Evolutionary conservation across 2,329 filamentous ascomycete species (phyloP), one percentile per base, ranked within the genome.

Genomic region (Thelonectria rubi): DNA sequence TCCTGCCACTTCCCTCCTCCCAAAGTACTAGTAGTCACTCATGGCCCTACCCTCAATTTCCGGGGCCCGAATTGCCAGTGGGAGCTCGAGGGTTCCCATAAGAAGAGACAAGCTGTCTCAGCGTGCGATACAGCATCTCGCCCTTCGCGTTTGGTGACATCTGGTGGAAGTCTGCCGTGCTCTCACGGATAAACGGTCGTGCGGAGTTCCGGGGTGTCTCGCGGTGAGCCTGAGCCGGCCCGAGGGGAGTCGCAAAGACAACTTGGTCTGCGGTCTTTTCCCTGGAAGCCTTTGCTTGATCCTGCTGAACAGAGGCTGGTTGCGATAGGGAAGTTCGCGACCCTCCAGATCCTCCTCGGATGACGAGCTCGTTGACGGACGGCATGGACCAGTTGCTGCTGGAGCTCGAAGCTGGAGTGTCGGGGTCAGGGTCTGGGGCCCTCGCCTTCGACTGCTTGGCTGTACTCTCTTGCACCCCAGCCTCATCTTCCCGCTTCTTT

Each of bases 151-250:
- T 18, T 1, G 50, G 62, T 0, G 62, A 20, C 65, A 67, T 57
- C 0, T 21, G 24, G 0, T 51, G n/a, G 1, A 69, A 69, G 4
- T 65, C 65, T 0, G 21, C 53, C 0, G 65, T 67, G 0, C 17
- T 39, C 12, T 69, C 65, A 0, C 67, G 59, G 20, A 65, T 59
- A 1, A 58, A 18, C 3, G 43, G 30, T 26, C 17, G 11, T 15
- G 15, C 53, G n/a, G 43, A 10, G 5, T 21, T 5, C 18, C 10
- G 15, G 20, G 17, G 40, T n/a, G 3, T 12, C 43, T 34, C n/a
- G 12, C 17, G 9, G 9, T 24, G 21, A n/a, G 9, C 14, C 14
- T 53, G 5, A 2, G 26, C 8, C 26, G 7, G 26, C 26, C 5
- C 26, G 26, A 7, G 34, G 11, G 32, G 3, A 34, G 34, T 7